A percentile compares a stretch with the other conserved stretches of the same genome.
Conservation (phyloP, 2,329 filamentous ascomycete genomes). For the Zymoseptoria pseudotritici region DNA sequence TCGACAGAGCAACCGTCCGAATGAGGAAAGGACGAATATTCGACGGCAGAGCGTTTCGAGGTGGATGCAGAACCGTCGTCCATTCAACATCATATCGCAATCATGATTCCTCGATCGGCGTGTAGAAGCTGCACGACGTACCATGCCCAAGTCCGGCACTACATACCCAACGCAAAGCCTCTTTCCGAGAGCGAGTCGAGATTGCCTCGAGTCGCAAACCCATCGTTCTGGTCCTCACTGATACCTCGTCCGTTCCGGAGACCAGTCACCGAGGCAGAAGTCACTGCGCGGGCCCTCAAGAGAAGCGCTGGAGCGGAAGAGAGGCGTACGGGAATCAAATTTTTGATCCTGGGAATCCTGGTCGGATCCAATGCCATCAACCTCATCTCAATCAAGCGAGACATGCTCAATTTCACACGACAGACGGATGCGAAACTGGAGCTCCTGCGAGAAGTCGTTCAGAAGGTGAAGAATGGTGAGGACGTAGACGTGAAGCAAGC, state of each 20-base stretch:
- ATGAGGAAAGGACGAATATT: background rate
- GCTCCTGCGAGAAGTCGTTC: constrained; percentile 66
- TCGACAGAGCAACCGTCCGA: background rate
- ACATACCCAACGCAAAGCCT: constrained; percentile 4
- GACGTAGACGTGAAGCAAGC: constrained; percentile 77
- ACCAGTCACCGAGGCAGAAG: constrained; percentile 13
- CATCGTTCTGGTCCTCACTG: constrained; percentile 31
- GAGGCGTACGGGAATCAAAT: constrained; percentile 56
- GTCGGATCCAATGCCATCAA: constrained; percentile 96
- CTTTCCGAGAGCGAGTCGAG: constrained; percentile 8
- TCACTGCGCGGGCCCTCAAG: constrained; percentile 12
- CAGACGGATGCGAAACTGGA: constrained; percentile 73
- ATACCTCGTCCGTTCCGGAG: constrained; percentile 28
- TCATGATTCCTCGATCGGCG: background rate
- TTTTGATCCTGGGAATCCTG: constrained; percentile 61
- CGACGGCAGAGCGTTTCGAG: background rate
- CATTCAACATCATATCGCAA: constrained; percentile 1
- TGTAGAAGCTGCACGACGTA: background rate
- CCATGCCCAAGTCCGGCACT: constrained; percentile 2
- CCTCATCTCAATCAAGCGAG: constrained; percentile 72
- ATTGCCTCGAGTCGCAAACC: constrained; percentile 28
- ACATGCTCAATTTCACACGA: constrained; percentile 64
- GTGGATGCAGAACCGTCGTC: background rate
- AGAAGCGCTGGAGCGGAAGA: constrained; percentile 24
- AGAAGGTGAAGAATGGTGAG: constrained; percentile 62